Base-by-base conservation (phyloP, 768 basidiomycete species). In the Lactarius tabidus region DNA sequence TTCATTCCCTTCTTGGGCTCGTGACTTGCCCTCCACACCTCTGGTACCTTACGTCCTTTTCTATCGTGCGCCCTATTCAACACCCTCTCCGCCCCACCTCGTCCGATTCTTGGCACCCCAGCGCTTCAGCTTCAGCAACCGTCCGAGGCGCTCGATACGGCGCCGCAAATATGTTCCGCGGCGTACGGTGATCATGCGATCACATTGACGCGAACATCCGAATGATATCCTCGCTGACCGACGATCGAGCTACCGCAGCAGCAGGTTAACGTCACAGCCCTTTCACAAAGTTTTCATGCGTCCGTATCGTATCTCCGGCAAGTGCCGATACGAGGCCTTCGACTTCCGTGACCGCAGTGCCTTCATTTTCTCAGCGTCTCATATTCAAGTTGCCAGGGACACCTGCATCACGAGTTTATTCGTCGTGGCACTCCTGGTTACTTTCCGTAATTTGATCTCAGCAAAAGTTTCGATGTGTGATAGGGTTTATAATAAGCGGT, bases 91-190 rank as follows among this genome's bases (percentile, higher is more conserved):
- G 39, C 26, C 33, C 39, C 52, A 26, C 45, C 43, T 18, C 26
- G 36, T 38, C 31, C 33, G 10, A 26, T 28, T 54, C 2, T 53
- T 29, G 52, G 29, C 53, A 54, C 18, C 26, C 38, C 35, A 23
- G 29, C 56, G 31, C 36, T 57, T 26, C 56, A 35, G 31, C 23
- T 38, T 26, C 56, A 23, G 31, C 31, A 28, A 18, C 29, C 17
- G 54, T 51, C 45, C 31, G 56, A 57, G 60, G 60, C 65, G 45
- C 59, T 53, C 55, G 45, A 60, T 61, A 56, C 45, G 36, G 29
- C 48, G 65, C 65, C 60, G 48, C 60, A 62, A 53, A 57, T 62
- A 15, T 20, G 23, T 39, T 43, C 65, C 65, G 60, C 65, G 60
- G 55, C 39, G 20, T 53, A 52, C 29, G 56, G 60, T 57, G 28